These are phyloP conservation scores for Neobulgaria alba DNA, from an alignment of 2,329 filamentous ascomycete genomes.

Conservation along the genomic window DNA sequence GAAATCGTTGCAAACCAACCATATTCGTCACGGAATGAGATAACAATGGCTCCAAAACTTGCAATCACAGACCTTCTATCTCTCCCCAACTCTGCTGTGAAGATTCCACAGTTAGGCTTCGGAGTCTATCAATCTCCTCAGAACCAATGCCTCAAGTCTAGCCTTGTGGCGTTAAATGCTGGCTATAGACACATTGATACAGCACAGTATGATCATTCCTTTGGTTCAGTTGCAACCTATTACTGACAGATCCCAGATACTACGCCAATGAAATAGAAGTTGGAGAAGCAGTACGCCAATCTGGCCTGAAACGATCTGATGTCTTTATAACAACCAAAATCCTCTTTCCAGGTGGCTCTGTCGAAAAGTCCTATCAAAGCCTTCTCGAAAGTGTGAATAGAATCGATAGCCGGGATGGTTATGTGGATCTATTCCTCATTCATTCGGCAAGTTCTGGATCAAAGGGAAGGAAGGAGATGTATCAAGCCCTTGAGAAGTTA, in stretches of 20 bases:
- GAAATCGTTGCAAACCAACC: no score
- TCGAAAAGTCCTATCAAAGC: conserved; percentile 50
- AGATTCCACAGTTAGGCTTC: conserved; percentile 61
- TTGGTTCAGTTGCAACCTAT: not conserved
- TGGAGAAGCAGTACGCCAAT: conserved; percentile 51
- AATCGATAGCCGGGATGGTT: conserved; percentile 47
- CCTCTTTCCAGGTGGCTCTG: conserved; percentile 41
- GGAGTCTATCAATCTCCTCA: conserved; percentile 57
- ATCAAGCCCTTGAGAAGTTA: conserved; percentile 56
- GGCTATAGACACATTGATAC: conserved; percentile 60
- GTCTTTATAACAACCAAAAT: conserved; percentile 68
- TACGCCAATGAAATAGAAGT: conserved; percentile 64
- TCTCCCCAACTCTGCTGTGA: conserved; percentile 29
- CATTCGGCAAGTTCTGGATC: conserved; percentile 52
- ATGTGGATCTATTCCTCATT: conserved; percentile 64
- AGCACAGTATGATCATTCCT: conserved; percentile 33
- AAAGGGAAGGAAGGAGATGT: conserved; percentile 50
- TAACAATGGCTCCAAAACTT: conserved; percentile 16
- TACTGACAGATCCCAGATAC: conserved; percentile 36
- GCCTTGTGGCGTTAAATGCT: conserved; percentile 44
- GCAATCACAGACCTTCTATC: conserved; percentile 13
- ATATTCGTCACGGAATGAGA: no score
- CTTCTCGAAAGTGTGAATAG: conserved; percentile 54
- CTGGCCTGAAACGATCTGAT: conserved; percentile 45
- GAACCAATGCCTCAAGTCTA: conserved; percentile 47